Evolutionary conservation across 257 asterid genomes (phyloP).

Genomic region (Solanum pinnatisectum): DNA sequence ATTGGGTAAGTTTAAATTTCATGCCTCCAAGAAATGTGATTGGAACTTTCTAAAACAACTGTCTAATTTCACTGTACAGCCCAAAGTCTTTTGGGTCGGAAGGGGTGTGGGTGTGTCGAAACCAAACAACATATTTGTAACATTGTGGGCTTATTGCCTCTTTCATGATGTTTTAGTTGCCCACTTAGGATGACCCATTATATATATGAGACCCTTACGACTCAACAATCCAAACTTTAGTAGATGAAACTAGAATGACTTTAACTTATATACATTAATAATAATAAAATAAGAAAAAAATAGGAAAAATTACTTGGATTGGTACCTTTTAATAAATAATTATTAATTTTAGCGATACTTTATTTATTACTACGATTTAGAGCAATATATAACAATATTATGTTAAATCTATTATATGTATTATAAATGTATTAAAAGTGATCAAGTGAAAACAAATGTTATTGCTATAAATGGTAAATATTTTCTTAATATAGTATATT

Average conservation of each 20-base stretch:
- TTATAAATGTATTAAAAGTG: no score
- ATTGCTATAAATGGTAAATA: no score
- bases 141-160: not conserved
- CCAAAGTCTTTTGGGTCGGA: not conserved
- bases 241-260: not conserved
- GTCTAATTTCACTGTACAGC: not conserved
- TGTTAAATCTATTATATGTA: no score
- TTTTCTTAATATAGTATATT: no score
- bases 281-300: not conserved
- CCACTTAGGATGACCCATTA: not conserved
- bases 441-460: no score
- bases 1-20: not conserved
- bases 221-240: not conserved
- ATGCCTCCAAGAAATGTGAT: not conserved
- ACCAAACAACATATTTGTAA: not conserved
- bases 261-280: not conserved
- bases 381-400: no score
- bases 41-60: not conserved
- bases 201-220: not conserved
- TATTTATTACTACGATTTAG: no score
- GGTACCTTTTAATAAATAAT: no score
- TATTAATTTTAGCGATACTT: no score
- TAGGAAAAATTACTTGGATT: not conserved
- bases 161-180: not conserved
- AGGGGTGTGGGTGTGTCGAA: not conserved